phyloP scores from a whole-genome alignment of 352 stramenopile genomes.

The Pythium folliculosum region DNA sequence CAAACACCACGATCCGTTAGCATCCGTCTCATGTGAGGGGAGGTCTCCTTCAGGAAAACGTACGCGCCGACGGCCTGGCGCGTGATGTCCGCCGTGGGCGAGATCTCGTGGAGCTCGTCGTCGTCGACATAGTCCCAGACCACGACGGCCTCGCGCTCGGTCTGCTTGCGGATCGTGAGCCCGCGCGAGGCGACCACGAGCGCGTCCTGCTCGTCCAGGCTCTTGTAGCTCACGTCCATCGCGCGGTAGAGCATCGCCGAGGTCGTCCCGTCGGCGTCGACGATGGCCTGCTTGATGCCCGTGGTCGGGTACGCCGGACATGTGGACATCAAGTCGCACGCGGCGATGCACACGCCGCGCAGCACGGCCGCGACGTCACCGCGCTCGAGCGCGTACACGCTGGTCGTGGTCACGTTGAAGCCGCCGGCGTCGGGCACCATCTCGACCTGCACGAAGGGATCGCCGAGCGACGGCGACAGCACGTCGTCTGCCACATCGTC shows the following conservation, averaged over 20 bases:
- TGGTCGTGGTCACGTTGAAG: conserved; percentile 35
- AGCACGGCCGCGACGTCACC: conserved; percentile 29
- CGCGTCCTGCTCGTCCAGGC: conserved; percentile 9
- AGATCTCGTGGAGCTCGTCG: conserved; percentile 30
- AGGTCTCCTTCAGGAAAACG: too few species aligned
- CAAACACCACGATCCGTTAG: not conserved
- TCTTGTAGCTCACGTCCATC: conserved; percentile 17
- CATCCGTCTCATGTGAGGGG: too few species aligned
- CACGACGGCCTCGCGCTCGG: conserved; percentile 29
- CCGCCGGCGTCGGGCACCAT: conserved; percentile 12
- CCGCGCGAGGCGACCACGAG: conserved; percentile 31
- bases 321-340: conserved; percentile 28
- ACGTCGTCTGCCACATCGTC: not conserved
- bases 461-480: conserved; percentile 7
- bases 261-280: conserved; percentile 12
- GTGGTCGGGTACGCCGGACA: conserved; percentile 32
- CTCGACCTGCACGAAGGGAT: conserved; percentile 13
- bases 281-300: conserved; percentile 22
- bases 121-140: conserved; percentile 37
- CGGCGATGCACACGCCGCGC: conserved; percentile 26
- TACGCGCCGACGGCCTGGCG: conserved; percentile 22
- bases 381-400: conserved; percentile 40
- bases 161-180: conserved; percentile 30
- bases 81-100: conserved; percentile 24
- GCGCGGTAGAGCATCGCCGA: conserved; percentile 11